Base-by-base conservation (phyloP, 306 rosid species). In the Sesbania bispinosa region DNA sequence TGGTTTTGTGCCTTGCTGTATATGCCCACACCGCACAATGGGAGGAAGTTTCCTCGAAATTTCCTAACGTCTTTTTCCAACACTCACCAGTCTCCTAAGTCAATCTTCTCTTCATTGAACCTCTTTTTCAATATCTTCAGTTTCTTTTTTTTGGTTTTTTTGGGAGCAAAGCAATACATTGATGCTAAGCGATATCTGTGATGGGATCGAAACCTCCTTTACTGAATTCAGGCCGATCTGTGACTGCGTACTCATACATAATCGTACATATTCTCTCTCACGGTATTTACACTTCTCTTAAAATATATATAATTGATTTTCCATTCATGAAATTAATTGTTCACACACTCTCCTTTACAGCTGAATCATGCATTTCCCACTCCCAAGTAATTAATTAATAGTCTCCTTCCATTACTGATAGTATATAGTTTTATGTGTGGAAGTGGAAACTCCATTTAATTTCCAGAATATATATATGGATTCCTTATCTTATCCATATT, bases 41-140 rank as follows among this genome's bases (percentile, higher is more conserved):
- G 7, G 21, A 23, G 46, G 79, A 74, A 74, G 54, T 63, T 74
- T 74, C 79, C 45, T 11, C 54, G 72, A 74, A 74, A 48, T 62
- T 74, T 66, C 63, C 16, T 26, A 8, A 7, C 29, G n/a, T 1
- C 47, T 8, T 3, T 72, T n/a, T 32, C 20, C 36, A 2, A 35
- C 21, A 30, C 4, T 32, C 2, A 3, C 20, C 10, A 19, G 60
- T 69, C 74, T 33, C 9, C 9, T 10, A 35, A 74, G 46, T 74
- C 78, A 62, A 71, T 24, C 5, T 48, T 11, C 43, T 26, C 13
- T 18, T 7, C 14, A 1, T 13, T 15, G 21, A 0, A 4, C 11
- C 14, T 8, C 1, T n/a, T 43, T 27, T 35, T 18, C 13, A n/a
- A n/a, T n/a, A n/a, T n/a, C n/a, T n/a, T n/a, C n/a, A n/a, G n/a